phyloP scores from a whole-genome alignment of 2,329 filamentous ascomycete species.

The Venturiaceae sp. region DNA sequence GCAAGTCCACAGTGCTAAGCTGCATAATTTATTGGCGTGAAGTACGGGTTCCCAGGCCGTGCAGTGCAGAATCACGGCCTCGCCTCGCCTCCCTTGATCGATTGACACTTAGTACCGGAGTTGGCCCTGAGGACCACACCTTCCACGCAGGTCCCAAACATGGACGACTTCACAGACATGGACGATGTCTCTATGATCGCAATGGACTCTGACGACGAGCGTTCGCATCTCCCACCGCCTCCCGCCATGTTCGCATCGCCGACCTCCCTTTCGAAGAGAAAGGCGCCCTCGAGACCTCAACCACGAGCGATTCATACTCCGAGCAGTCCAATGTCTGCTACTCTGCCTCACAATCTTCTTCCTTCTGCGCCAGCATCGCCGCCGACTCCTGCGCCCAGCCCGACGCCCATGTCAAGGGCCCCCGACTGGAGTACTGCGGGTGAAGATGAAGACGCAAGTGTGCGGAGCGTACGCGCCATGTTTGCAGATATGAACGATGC shows the following conservation, averaged over 20 bases:
- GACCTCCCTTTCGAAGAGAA: conserved; percentile 23
- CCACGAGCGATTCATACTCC: conserved; percentile 39
- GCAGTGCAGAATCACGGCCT: no score
- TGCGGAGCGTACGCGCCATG: conserved; percentile 67
- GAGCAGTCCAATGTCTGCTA: conserved; percentile 37
- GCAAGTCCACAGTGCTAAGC: background rate
- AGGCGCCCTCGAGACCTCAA: conserved; percentile 28
- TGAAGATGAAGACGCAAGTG: conserved; percentile 73
- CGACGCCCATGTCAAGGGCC: conserved; percentile 51
- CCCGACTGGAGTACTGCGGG: conserved; percentile 69
- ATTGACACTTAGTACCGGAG: no score
- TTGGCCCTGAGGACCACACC: background rate
- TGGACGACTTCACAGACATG: conserved; percentile 18
- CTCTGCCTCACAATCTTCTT: conserved; percentile 50
- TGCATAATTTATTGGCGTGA: background rate
- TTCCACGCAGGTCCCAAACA: background rate
- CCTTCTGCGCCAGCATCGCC: conserved; percentile 56
- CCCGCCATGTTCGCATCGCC: conserved; percentile 25
- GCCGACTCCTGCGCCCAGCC: conserved; percentile 57
- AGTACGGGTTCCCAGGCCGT: no score
- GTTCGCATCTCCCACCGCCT: conserved; percentile 28
- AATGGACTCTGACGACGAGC: conserved; percentile 24
- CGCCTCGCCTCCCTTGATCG: no score
- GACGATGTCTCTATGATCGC: conserved; percentile 14
- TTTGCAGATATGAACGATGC: conserved; percentile 69